Base-by-base conservation (phyloP, 2,329 filamentous ascomycete species). In the Ceratocystis ficicola region DNA sequence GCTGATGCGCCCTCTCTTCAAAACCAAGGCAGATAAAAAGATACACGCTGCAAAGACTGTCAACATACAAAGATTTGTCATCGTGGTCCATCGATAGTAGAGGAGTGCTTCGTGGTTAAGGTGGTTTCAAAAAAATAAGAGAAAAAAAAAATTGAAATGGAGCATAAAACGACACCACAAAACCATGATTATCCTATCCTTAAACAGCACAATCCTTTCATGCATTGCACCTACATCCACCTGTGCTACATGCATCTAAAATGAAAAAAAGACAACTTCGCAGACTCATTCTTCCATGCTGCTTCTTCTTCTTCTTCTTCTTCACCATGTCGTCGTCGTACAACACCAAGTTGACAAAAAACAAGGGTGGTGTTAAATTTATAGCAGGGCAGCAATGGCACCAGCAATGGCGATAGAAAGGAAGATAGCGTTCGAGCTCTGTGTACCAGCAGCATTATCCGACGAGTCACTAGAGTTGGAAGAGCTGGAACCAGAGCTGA, bases 341-440 rank as follows among this genome's bases (percentile, higher is more conserved):
- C 32, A 66, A 6, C 10, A 1, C 55, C 12, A 59, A 30, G 1
- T 41, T 41, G 36, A 41, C 12, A 15, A 15, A 36, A 41, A 41
- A 6, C 20, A 28, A 6, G 10, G 2, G 7, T 6, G 5, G 22
- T 59, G 15, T 32, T 15, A 59, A 20, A 36, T 66, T 80, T 82
- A 84, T 74, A 85, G 73, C 71, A 83, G 75, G 71, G 81, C 79
- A 65, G 78, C 77, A 67, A 83, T 65, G 62, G 74, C 79, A 69
- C 76, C 79, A 57, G 81, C 69, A 65, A 77, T 75, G 68, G 76
- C 79, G 64, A 82, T 73, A 66, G 76, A 78, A 57, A 84, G 72
- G 25, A 79, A 70, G 48, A 79, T 74, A 22, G 76, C 75, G 77
- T 81, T 83, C 70, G 79, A 74, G 66, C 73, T 36, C 28, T 78